Evolutionary conservation across 768 basidiomycete species (phyloP).

Genomic region (Suillus brevipes): DNA sequence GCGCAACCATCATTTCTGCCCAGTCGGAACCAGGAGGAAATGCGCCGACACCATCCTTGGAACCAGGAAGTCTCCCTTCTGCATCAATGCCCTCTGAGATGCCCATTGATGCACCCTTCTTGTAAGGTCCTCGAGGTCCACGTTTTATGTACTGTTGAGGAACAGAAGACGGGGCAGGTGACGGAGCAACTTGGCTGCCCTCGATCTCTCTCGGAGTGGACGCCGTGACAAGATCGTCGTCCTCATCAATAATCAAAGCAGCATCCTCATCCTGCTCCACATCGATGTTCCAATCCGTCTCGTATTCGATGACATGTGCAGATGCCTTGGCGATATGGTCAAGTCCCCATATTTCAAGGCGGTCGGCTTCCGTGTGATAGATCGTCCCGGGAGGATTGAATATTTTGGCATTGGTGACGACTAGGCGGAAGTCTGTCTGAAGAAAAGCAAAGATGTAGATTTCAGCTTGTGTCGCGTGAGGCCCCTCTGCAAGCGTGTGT

Average conservation of each 20-base stretch:
- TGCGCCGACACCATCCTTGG: slow-evolving; percentile 70
- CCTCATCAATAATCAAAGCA: slow-evolving; percentile 39
- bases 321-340: slow-evolving; percentile 75
- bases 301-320: slow-evolving; percentile 75
- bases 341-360: slow-evolving; percentile 66
- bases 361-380: slow-evolving; percentile 72
- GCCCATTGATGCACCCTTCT: slow-evolving; percentile 44
- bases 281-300: slow-evolving; percentile 84
- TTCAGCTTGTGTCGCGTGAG: slow-evolving; percentile 15
- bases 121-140: slow-evolving; percentile 54
- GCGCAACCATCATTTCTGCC: slow-evolving; percentile 69
- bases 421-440: slow-evolving; percentile 70
- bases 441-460: slow-evolving; percentile 1
- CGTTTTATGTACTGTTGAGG: slow-evolving; percentile 35
- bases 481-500: too few relatives aligned
- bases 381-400: slow-evolving; percentile 78
- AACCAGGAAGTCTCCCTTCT: slow-evolving; percentile 74
- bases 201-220: slow-evolving; percentile 50
- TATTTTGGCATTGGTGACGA: slow-evolving; percentile 69
- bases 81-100: slow-evolving; percentile 56
- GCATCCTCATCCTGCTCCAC: slow-evolving; percentile 61
- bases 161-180: slow-evolving; percentile 46
- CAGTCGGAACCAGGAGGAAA: slow-evolving; percentile 72
- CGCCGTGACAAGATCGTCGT: slow-evolving; percentile 17
- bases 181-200: slow-evolving; percentile 41